Evolutionary conservation across 2,329 filamentous ascomycete genomes (phyloP).

Genomic region (Aspergillus clavatus): DNA sequence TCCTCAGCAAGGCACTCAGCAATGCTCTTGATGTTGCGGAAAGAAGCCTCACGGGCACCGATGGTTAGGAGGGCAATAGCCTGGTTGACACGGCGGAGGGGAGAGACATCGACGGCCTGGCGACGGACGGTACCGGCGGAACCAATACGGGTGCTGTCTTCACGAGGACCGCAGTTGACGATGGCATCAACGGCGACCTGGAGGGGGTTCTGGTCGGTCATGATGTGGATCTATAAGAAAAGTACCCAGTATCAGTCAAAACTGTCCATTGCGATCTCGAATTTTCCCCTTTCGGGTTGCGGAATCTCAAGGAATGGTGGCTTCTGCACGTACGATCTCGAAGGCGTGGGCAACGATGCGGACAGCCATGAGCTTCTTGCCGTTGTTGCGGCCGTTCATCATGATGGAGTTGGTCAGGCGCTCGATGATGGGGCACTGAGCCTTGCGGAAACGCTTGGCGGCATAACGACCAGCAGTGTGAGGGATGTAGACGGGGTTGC

Average conservation of each 20-base stretch:
- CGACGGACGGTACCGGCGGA: slow-evolving; percentile 99
- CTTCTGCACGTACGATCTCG: slow-evolving; percentile 78
- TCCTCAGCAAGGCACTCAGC: slow-evolving; percentile 99
- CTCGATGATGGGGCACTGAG: slow-evolving; percentile 99
- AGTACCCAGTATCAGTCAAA: slow-evolving; percentile 19
- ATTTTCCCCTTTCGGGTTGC: background rate
- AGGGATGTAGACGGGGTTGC: slow-evolving; percentile 96
- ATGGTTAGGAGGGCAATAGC: slow-evolving; percentile 98
- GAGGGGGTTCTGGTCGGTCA: slow-evolving; percentile 99
- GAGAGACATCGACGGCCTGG: slow-evolving; percentile 99
- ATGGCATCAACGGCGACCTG: slow-evolving; percentile 99
- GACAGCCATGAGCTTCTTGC: slow-evolving; percentile 99
- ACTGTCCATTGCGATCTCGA: background rate
- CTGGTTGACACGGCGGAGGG: slow-evolving; percentile 99
- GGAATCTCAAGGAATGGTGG: background rate
- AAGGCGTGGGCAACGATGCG: slow-evolving; percentile 98
- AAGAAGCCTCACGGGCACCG: slow-evolving; percentile 95
- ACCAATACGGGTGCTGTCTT: slow-evolving; percentile 99
- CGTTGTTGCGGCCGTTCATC: slow-evolving; percentile 99
- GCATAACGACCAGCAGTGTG: slow-evolving; percentile 99
- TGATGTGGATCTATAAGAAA: slow-evolving; percentile 83
- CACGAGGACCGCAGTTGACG: slow-evolving; percentile 99
- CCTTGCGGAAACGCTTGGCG: slow-evolving; percentile 99
- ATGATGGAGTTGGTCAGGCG: slow-evolving; percentile 99
- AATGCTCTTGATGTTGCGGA: slow-evolving; percentile 99